phyloP scores from a whole-genome alignment of 345 rosid species.

The Cochlearia excelsa region DNA sequence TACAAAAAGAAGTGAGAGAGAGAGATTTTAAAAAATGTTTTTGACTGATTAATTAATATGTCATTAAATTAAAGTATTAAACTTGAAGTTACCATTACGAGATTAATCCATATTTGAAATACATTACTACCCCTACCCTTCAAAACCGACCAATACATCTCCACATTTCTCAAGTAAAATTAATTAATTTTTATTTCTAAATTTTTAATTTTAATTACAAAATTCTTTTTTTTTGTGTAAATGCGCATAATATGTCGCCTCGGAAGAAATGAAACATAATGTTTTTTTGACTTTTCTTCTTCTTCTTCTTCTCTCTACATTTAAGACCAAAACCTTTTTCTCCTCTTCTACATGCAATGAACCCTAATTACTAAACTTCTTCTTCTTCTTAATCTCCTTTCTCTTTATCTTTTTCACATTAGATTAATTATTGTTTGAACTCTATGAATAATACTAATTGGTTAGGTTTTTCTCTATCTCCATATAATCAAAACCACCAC shows the following conservation, averaged over 20 bases:
- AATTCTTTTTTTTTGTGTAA: slow-evolving; percentile 19
- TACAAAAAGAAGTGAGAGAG: neutral
- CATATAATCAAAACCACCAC: slow-evolving; percentile 47
- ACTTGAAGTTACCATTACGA: neutral
- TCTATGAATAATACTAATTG: slow-evolving; percentile 54
- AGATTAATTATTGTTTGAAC: slow-evolving; percentile 10
- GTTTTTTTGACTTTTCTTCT: slow-evolving; percentile 40
- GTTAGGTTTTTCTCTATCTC: slow-evolving; percentile 82
- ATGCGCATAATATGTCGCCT: slow-evolving; percentile 33
- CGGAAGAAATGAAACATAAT: slow-evolving; percentile 29
- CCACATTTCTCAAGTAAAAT: slow-evolving; percentile 32
- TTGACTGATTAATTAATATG: slow-evolving; percentile 8
- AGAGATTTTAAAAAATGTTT: slow-evolving; percentile 9
- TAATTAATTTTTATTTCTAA: too few relatives aligned
- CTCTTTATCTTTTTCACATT: slow-evolving; percentile 1
- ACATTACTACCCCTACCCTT: slow-evolving; percentile 24
- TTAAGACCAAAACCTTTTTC: slow-evolving; percentile 28
- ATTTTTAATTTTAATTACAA: neutral
- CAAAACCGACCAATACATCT: slow-evolving; percentile 40
- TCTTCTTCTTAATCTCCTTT: slow-evolving; percentile 11
- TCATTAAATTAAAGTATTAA: neutral
- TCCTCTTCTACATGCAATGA: slow-evolving; percentile 41
- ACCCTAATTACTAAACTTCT: slow-evolving; percentile 28
- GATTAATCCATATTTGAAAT: neutral
- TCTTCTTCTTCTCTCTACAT: slow-evolving; percentile 32